A percentile compares a stretch with the other conserved stretches of the same genome.
phyloP scores from a whole-genome alignment of 78 protist species.

The Guillardia theta region DNA sequence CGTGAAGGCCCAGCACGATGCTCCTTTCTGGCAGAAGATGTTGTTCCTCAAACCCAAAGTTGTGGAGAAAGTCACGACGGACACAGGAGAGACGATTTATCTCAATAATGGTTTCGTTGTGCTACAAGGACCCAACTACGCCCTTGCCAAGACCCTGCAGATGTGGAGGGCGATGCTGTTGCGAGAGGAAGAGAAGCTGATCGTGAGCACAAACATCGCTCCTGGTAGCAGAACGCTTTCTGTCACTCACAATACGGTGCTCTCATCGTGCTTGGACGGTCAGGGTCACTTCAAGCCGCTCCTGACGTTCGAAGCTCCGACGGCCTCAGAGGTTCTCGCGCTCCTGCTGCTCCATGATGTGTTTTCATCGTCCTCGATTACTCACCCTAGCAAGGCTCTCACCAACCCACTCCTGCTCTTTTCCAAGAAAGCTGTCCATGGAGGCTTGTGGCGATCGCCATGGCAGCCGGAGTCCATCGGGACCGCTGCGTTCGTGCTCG shows the following conservation, averaged over 20 bases:
- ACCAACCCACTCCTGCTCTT: no score
- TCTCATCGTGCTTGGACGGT: neutral
- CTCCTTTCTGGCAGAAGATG: neutral
- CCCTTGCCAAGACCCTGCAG: constrained; percentile 38
- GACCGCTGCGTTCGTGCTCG: no score
- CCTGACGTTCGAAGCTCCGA: neutral
- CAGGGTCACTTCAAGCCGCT: neutral
- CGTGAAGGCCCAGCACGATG: neutral
- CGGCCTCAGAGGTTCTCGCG: no score
- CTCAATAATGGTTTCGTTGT: neutral
- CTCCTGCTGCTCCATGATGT: no score
- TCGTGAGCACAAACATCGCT: neutral
- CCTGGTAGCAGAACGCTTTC: neutral
- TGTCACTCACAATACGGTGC: neutral
- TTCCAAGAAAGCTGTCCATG: no score
- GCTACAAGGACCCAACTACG: constrained; percentile 23
- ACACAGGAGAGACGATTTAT: neutral
- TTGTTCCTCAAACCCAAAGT: neutral
- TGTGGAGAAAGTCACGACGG: neutral
- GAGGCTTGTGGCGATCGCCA: no score
- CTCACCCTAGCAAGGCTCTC: no score
- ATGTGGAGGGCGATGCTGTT: constrained; percentile 24
- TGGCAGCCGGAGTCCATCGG: no score
- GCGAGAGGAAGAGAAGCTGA: neutral
- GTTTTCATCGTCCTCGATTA: no score